phyloP scores from a whole-genome alignment of 148 eudicot species.

The Chenopodium berlandieri region DNA sequence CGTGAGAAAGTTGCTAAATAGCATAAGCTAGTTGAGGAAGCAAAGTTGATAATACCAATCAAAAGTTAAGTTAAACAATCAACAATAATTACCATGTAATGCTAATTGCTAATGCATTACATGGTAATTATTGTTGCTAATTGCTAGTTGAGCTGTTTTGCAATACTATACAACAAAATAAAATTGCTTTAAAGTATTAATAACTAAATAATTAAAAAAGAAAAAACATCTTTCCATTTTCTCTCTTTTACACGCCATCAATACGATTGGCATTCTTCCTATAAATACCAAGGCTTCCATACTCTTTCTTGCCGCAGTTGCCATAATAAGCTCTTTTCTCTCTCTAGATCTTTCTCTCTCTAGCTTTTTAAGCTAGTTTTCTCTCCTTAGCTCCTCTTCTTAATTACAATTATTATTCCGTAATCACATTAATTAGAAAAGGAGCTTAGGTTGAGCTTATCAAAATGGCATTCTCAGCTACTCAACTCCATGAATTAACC shows the following conservation, averaged over 20 bases:
- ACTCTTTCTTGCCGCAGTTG: constrained; percentile 26
- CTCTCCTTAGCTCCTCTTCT: neutral
- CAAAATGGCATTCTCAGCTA: constrained; percentile 37
- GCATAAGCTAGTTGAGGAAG: neutral
- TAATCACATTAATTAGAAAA: too few relatives aligned
- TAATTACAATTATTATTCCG: too few relatives aligned
- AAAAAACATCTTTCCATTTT: neutral
- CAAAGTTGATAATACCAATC: neutral
- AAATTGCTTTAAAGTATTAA: neutral
- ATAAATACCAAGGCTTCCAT: constrained; percentile 19
- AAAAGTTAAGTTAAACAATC: neutral
- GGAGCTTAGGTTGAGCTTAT: neutral
- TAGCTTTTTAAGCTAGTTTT: neutral
- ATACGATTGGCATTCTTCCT: constrained; percentile 8
- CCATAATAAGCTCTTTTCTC: constrained; percentile 15
- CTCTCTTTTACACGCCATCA: constrained; percentile 30
- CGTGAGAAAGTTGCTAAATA: too few relatives aligned
- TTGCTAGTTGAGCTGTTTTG: too few relatives aligned
- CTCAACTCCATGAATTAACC: constrained; percentile 32
- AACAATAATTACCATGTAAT: neutral
- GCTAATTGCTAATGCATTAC: too few relatives aligned
- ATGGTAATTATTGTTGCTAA: too few relatives aligned
- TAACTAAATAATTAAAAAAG: neutral
- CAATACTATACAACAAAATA: too few relatives aligned
- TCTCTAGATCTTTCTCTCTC: constrained; percentile 13